Evolutionary conservation across 805 yeast genomes (phyloP).

Genomic region (Yamadazyma sp.): DNA sequence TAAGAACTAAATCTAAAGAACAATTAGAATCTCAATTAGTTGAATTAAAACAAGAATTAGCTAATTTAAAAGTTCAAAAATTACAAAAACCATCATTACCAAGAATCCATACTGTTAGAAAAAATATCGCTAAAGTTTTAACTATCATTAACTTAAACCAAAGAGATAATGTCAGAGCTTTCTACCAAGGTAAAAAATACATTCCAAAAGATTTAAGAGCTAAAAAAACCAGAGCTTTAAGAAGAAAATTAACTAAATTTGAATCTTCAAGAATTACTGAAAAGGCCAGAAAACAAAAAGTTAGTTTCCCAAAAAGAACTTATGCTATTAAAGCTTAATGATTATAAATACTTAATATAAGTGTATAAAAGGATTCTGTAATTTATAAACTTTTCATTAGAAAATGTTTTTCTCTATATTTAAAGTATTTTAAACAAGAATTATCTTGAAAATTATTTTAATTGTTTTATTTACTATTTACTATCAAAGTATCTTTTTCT

Average conservation of each 20-base stretch:
- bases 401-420: no score
- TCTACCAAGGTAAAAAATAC: constrained; percentile 93
- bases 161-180: constrained; percentile 91
- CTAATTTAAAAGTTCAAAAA: constrained; percentile 94
- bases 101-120: constrained; percentile 96
- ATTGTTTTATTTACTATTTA: no score
- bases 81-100: constrained; percentile 89
- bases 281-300: constrained; percentile 86
- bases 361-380: no score
- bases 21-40: constrained; percentile 92
- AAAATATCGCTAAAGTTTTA: constrained; percentile 97
- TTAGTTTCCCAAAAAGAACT: constrained; percentile 98
- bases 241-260: constrained; percentile 89
- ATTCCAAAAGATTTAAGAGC: constrained; percentile 98
- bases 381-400: not conserved
- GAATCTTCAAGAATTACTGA: constrained; percentile 81
- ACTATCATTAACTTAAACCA: constrained; percentile 96
- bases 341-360: constrained; percentile 1
- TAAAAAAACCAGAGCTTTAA: constrained; percentile 99
- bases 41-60: constrained; percentile 95
- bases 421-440: no score
- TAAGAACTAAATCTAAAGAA: constrained; percentile 95
- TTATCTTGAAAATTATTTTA: not conserved
- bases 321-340: constrained; percentile 96
- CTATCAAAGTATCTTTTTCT: constrained; percentile 1